A percentile compares a stretch with the other conserved stretches of the same genome.
These are phyloP conservation scores for Neonectria sp. DNA, from an alignment of 2,329 filamentous ascomycete species.

Conservation along the genomic window DNA sequence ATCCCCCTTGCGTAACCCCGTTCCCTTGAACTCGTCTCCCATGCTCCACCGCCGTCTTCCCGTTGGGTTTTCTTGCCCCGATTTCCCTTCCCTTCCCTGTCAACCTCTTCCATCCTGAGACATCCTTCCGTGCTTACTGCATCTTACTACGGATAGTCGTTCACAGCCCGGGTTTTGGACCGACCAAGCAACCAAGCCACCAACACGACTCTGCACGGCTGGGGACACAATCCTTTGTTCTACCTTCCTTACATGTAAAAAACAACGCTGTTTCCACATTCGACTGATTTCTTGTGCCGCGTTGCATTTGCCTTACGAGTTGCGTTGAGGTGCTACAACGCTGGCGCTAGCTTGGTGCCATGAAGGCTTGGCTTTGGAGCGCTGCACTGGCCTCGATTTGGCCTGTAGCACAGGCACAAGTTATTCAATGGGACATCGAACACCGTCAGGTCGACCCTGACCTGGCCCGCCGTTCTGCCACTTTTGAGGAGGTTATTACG, in stretches of 20 bases:
- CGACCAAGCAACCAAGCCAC: conserved; percentile 15
- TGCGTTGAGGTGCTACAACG: conserved; percentile 8
- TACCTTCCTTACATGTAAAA: conserved; percentile 22
- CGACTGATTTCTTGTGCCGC: neutral
- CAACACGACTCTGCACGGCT: conserved; percentile 6
- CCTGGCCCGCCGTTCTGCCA: conserved; percentile 57
- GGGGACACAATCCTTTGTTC: neutral
- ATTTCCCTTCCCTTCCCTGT: conserved; percentile 37
- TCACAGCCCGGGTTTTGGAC: neutral
- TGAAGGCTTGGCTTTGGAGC: conserved; percentile 43
- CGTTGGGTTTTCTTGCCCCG: conserved; percentile 33
- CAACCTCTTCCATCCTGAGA: conserved; percentile 36
- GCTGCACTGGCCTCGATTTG: conserved; percentile 43
- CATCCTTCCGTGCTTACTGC: conserved; percentile 37
- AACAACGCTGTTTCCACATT: neutral
- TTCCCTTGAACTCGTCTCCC: conserved; percentile 24
- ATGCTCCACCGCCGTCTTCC: conserved; percentile 42
- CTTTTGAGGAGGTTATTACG: conserved; percentile 59
- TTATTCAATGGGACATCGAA: conserved; percentile 66
- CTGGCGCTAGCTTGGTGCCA: conserved; percentile 33
- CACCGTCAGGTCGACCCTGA: conserved; percentile 51
- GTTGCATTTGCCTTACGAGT: neutral
- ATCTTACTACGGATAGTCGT: conserved; percentile 16
- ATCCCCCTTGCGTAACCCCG: conserved; percentile 10
- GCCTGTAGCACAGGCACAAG: conserved; percentile 45